phyloP scores from a whole-genome alignment of 1,139 yeast species.

The Starmera stellimalicola region DNA sequence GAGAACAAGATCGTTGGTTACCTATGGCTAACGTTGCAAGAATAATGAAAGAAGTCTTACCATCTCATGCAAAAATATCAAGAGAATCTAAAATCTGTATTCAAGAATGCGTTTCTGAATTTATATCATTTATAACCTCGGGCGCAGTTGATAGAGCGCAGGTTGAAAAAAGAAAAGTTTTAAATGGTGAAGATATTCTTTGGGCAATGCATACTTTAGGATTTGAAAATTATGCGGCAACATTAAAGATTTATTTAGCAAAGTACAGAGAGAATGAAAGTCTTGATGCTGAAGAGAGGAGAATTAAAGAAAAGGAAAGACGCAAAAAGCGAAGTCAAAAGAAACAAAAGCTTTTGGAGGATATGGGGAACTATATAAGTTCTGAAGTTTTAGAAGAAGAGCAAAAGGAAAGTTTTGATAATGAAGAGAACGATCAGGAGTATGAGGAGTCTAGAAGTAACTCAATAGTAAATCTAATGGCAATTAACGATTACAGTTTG shows the following conservation, averaged over 20 bases:
- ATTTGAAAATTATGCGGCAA: conserved; percentile 64
- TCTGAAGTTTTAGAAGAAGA: too few species aligned
- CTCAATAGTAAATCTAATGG: too few species aligned
- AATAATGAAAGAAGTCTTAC: conserved; percentile 76
- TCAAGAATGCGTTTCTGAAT: conserved; percentile 86
- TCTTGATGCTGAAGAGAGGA: conserved; percentile 15
- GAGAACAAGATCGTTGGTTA: conserved; percentile 62
- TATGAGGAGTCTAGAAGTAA: too few species aligned
- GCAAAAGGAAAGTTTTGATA: too few species aligned
- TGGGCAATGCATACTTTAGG: conserved; percentile 48
- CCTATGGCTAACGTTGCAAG: conserved; percentile 79
- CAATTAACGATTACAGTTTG: too few species aligned
- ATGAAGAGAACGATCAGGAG: too few species aligned
- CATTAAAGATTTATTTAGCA: conserved; percentile 57
- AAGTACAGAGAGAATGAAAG: conserved; percentile 42
- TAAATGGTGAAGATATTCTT: conserved; percentile 62
- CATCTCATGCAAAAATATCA: conserved; percentile 73
- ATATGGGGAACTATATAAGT: neutral
- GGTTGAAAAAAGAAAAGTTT: conserved; percentile 57
- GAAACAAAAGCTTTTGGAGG: neutral
- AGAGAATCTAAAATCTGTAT: conserved; percentile 86
- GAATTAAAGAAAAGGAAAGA: conserved; percentile 13
- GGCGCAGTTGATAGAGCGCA: conserved; percentile 60
- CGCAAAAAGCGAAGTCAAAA: neutral
- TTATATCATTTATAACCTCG: conserved; percentile 66